phyloP scores from a whole-genome alignment of 768 basidiomycete genomes.

The Boletus rubropictus region DNA sequence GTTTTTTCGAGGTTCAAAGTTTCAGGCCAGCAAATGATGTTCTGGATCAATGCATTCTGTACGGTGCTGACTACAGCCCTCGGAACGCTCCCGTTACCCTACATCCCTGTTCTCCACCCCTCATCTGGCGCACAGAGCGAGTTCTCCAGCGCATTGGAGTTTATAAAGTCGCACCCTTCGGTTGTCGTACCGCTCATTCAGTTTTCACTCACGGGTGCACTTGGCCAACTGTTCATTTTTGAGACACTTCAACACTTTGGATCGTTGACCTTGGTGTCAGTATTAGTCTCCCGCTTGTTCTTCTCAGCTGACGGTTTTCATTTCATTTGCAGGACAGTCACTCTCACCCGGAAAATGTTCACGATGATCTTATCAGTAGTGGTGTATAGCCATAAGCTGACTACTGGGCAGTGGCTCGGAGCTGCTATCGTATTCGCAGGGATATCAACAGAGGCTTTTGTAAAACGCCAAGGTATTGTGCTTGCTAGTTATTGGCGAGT shows the following conservation, averaged over 20 bases:
- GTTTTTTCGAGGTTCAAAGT: conserved; percentile 76
- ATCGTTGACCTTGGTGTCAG: conserved; percentile 81
- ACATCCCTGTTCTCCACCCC: conserved; percentile 79
- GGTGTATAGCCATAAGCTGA: conserved; percentile 83
- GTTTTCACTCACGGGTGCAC: conserved; percentile 84
- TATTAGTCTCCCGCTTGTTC: conserved; percentile 10
- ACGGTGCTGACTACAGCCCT: conserved; percentile 67
- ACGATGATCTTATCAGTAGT: conserved; percentile 96
- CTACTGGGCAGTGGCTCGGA: conserved; percentile 87
- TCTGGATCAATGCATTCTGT: conserved; percentile 90
- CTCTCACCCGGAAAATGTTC: conserved; percentile 92
- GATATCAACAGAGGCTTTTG: conserved; percentile 87
- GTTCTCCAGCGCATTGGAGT: conserved; percentile 60
- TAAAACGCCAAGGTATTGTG: conserved; percentile 75
- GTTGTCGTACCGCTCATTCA: conserved; percentile 68
- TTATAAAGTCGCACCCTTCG: conserved; percentile 72
- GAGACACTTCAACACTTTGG: conserved; percentile 92
- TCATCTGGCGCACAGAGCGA: conserved; percentile 55
- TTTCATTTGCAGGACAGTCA: conserved; percentile 64
- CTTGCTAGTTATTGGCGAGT: conserved; percentile 1
- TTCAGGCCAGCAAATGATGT: conserved; percentile 98
- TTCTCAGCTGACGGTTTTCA: conserved; percentile 1
- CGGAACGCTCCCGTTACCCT: conserved; percentile 67
- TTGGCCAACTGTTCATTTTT: conserved; percentile 97
- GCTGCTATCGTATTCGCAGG: conserved; percentile 90